Base-by-base conservation (phyloP, 257 asterid genomes). In the Solanum etuberosum region DNA sequence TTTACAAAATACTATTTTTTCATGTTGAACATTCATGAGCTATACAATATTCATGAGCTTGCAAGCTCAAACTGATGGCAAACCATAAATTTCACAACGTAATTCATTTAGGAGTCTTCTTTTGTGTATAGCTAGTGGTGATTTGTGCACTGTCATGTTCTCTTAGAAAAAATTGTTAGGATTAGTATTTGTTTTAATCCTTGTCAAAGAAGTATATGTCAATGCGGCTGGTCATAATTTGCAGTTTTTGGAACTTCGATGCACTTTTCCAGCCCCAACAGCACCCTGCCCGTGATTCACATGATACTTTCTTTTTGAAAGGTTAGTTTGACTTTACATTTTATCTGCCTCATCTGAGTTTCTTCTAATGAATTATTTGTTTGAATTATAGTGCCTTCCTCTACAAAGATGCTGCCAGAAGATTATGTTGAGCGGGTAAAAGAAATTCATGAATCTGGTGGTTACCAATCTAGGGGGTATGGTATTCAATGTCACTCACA, bases 211-310 rank as follows among this genome's bases (percentile, higher is more conserved):
- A 32, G 81, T 38, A n/a, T 43, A 21, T 1, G n/a, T 31, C 29
- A 9, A 81, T 81, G 85, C 20, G 68, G 20, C 43, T 81, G 43
- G 42, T 81, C 20, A 48, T 72, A 86, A 40, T 85, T 86, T 94
- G 90, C 92, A 97, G 99, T 92, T 97, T 93, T 93, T 97, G 98
- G 99, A 97, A 97, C 88, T 97, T 97, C 68, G 99, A 97, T 83
- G 97, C 98, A n/a, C 98, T 97, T 87, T 96, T 96, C 94, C 99
- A 97, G 93, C 98, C 99, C 18, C 99, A 97, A 77, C 99, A 97
- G 88, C 99, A 97, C 87, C 99, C 99, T 54, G 99, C 99, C 77
- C 98, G 99, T 86, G 99, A 97, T 94, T 97, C 99, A 77, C 99
- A 96, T 32, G 99, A 97, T 90, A 96, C 99, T 25, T 97, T 97